Evolutionary conservation across 345 rosid genomes (phyloP), one percentile per base, ranked within the genome.

Genomic region (Pugionium dolabratum): DNA sequence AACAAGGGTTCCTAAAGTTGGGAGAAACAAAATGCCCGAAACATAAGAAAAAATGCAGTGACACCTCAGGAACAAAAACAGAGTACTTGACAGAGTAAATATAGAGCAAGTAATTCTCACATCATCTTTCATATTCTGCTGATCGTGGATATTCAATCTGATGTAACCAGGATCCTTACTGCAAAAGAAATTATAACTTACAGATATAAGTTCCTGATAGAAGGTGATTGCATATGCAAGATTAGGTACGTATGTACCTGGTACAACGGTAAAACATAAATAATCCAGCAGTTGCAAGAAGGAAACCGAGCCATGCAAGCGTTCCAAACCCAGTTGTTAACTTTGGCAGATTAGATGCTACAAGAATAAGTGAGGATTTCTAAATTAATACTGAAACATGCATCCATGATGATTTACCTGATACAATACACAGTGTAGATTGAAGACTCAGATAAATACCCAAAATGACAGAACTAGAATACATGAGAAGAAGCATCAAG

Each of bases 141-240:
- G 81, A 82, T 85, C 95, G 69, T 82, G 89, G 28, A 76, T 81
- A 79, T 82, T 90, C 89, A 80, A 83, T 81, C 79, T 83, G 78
- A 94, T 85, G 78, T 72, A 94, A 68, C 97, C 97, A 6, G 97
- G 98, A 80, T 93, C 96, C 81, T 86, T 94, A 62, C 97, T 94
- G 95, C 78, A 73, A 45, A 73, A 9, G 40, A 35, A 52, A 35
- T 10, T 70, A 18, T 34, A 50, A 43, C 44, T 41, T 18, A 18
- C 18, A 18, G 18, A 18, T 18, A 0, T 18, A 18, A 18, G 18
- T 18, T 18, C 18, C 18, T 18, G 0, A 18, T 18, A 18, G 18
- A 18, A 18, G 18, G 18, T 18, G 18, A 18, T 18, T 18, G 18
- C 0, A 18, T 18, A 18, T 18, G 56, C 50, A 40, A 28, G 65